A percentile compares a stretch with the other conserved stretches of the same genome.
Conservation (phyloP, 2,329 filamentous ascomycete genomes). For the Sporothrix euskadiensis region DNA sequence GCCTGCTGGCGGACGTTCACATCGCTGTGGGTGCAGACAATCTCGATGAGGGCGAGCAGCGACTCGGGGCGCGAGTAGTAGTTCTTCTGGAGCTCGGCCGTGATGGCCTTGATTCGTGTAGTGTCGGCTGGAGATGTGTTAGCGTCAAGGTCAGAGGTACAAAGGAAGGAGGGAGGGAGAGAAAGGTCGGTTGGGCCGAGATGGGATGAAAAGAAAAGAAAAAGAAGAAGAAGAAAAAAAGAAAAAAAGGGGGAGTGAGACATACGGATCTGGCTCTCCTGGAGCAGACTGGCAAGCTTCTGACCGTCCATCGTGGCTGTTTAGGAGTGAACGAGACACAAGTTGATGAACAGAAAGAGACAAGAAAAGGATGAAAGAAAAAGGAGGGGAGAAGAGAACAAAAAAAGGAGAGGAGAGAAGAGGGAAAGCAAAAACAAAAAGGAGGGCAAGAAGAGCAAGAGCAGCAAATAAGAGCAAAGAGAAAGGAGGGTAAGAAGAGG, state of each 20-base stretch:
- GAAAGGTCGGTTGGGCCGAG: neutral
- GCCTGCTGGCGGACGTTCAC: slow-evolving; percentile 81
- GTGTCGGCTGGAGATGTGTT: slow-evolving; percentile 68
- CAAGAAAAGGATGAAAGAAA: slow-evolving; percentile 4
- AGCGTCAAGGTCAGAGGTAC: slow-evolving; percentile 12
- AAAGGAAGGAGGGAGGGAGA: slow-evolving; percentile 39
- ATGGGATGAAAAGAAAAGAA: slow-evolving; percentile 25
- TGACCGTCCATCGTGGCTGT: slow-evolving; percentile 68
- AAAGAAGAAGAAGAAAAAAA: slow-evolving; percentile 28
- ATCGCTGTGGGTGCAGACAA: slow-evolving; percentile 76
- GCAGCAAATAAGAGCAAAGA: neutral
- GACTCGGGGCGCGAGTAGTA: slow-evolving; percentile 87
- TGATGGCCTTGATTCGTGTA: slow-evolving; percentile 84
- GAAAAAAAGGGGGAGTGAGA: slow-evolving; percentile 28
- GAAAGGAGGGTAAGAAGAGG: neutral
- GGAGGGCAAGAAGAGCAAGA: neutral
- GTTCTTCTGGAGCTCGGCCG: slow-evolving; percentile 84
- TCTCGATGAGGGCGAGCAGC: slow-evolving; percentile 81
- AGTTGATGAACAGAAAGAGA: slow-evolving; percentile 15
- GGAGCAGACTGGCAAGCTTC: slow-evolving; percentile 81
- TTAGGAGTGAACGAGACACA: neutral
- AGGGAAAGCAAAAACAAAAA: slow-evolving; percentile 19
- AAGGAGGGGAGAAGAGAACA: neutral
- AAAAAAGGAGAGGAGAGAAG: neutral
- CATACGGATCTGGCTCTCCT: slow-evolving; percentile 85